Evolutionary conservation across 352 stramenopile genomes (phyloP), one percentile per base, ranked within the genome.

Genomic region (Globisporangium takayamanum): DNA sequence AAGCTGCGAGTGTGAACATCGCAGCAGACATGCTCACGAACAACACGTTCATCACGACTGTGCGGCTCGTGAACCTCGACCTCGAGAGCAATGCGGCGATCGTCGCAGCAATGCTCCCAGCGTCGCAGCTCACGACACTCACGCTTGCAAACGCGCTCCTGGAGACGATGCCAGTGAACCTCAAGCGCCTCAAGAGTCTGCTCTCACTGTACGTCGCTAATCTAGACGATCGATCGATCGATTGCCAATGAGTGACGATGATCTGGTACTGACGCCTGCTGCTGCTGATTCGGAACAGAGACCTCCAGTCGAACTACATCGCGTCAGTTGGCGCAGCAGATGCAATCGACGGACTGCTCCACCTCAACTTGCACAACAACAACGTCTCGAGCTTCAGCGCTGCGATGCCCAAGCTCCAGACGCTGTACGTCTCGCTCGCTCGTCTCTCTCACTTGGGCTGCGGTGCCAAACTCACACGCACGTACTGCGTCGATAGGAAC

Each of bases 331-430:
- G 50, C 2, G 42, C 42, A 16, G 42, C 36, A 8, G 45, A 64
- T 8, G 52, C 58, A 11, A 28, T 59, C 30, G 45, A 53, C 5
- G 39, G 15, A 20, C 37, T 64, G 12, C 41, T 42, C 50, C 25
- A 53, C 20, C 52, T 64, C 18, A 86, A 86, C 54, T 47, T 86
- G 51, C 80, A 69, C n/a, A 72, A 48, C 14, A 88, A 88, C 58
- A 73, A 70, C 20, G 60, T 88, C 33, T 68, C 66, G 6, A 67
- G 50, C 8, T 88, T 81, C 42, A 66, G 73, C 26, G 75, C 66
- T 14, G 37, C 61, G 45, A 79, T 84, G 49, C 71, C 76, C 0
- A 72, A 71, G 25, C 66, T 90, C 25, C 63, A 55, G 3, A 73
- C 66, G 16, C 59, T 90, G 67, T 88, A 74, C 33, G 78, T 70